Percentiles rank a stretch among this genome's conserved stretches.
Conservation (phyloP, 352 stramenopile genomes). For the Phytopythium helicoides region DNA sequence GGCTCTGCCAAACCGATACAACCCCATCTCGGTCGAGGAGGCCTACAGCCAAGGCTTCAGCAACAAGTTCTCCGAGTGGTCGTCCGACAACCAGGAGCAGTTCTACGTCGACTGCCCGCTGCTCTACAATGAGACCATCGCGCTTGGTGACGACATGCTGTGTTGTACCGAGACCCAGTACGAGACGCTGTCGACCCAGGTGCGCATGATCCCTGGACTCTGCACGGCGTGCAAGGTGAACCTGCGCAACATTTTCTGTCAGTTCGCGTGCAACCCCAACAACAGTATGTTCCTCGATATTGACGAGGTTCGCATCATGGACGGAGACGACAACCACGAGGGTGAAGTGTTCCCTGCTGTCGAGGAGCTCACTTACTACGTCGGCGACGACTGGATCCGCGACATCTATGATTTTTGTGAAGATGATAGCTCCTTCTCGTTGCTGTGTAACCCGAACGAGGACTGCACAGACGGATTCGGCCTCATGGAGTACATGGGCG, state of each 20-base stretch:
- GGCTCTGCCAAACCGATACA: constrained; percentile 53
- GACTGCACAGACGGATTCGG: constrained; percentile 53
- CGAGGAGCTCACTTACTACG: constrained; percentile 58
- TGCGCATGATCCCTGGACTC: constrained; percentile 54
- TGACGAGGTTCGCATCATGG: constrained; percentile 48
- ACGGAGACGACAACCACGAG: constrained; percentile 34
- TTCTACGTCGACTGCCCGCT: constrained; percentile 63
- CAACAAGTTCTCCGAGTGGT: constrained; percentile 70
- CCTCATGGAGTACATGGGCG: constrained; percentile 57
- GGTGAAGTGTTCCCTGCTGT: constrained; percentile 43
- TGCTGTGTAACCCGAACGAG: constrained; percentile 54
- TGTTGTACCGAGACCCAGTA: constrained; percentile 66
- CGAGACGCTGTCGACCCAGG: constrained; percentile 46
- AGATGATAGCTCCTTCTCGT: constrained; percentile 50
- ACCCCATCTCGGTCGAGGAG: constrained; percentile 43
- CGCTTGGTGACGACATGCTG: constrained; percentile 40
- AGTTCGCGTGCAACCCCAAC: constrained; percentile 64
- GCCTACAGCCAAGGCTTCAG: constrained; percentile 41
- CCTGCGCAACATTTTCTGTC: constrained; percentile 63
- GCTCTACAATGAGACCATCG: constrained; percentile 56
- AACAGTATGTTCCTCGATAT: constrained; percentile 62
- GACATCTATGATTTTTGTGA: constrained; percentile 67
- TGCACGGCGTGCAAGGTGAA: constrained; percentile 64
- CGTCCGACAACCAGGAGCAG: constrained; percentile 41
- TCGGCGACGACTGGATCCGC: constrained; percentile 56